Evolutionary conservation across 768 basidiomycete genomes (phyloP), one percentile per base, ranked within the genome.

Genomic region (Boletus rubescentipes): DNA sequence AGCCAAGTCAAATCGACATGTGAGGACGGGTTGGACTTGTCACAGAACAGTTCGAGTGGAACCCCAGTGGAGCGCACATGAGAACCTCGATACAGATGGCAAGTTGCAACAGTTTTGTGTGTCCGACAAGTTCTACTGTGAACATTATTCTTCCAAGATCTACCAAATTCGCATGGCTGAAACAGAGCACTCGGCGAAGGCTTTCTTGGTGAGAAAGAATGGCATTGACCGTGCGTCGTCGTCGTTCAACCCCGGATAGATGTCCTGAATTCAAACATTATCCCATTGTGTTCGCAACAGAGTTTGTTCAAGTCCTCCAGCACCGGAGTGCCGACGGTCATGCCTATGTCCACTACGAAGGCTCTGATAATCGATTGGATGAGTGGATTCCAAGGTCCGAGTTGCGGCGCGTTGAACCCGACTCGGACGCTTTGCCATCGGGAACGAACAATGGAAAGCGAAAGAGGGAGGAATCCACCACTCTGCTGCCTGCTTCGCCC

Each of bases 281-380:
- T 35, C 52, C 32, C 39, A 39, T 48, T 38, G 26, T 52, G 23
- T 55, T 51, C 41, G 31, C 44, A 18, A 58, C 67, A 80, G 79
- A 68, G 49, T 66, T 71, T 46, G 87, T 79, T 12, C 73, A 80
- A 20, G 72, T 89, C 51, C 70, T 88, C 26, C 77, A 82, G 36
- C 76, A 73, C 53, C 79, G 78, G 34, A 65, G 66, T 18, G 45
- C 50, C 0, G 67, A 70, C 42, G 79, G 72, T 11, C 77, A 82
- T 52, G 79, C 80, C 52, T 87, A 85, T 62, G 86, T 91, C n/a
- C 87, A 89, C 72, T 90, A 87, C 65, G 67, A 83, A 46, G 79
- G 80, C 63, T 74, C 78, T 20, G 89, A 91, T 73, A 86, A 87
- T 67, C 77, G 86, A 12, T 72, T 89, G 60, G 89, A 91, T 67